These are phyloP conservation scores for Penicillium italicum DNA, from an alignment of 2,329 filamentous ascomycete genomes.

Conservation along the genomic window DNA sequence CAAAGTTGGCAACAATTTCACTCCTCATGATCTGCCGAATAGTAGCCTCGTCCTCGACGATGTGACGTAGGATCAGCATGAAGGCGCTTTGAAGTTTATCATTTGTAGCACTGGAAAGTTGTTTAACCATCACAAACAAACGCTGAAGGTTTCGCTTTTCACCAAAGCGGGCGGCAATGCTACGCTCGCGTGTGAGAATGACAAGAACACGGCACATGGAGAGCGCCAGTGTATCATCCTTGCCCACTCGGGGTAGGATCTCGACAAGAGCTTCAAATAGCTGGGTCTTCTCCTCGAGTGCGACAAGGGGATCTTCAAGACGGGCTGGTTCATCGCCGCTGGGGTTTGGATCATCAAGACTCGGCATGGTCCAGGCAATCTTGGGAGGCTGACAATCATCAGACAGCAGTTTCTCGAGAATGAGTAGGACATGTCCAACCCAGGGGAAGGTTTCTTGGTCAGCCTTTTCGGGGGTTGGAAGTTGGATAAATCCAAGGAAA, in stretches of 20 bases:
- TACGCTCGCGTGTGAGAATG: constrained; percentile 76
- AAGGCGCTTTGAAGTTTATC: constrained; percentile 71
- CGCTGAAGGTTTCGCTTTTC: constrained; percentile 87
- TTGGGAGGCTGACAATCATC: constrained; percentile 79
- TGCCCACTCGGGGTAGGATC: constrained; percentile 79
- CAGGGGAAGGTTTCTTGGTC: constrained; percentile 81
- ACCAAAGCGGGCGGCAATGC: constrained; percentile 70
- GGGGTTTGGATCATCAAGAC: constrained; percentile 44
- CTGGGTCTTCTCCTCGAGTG: constrained; percentile 61
- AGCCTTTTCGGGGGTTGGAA: constrained; percentile 57
- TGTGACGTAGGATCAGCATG: constrained; percentile 83
- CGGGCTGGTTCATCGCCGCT: constrained; percentile 56
- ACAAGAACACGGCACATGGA: constrained; percentile 80
- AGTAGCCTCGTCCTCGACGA: constrained; percentile 89
- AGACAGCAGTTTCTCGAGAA: constrained; percentile 84
- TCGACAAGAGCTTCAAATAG: constrained; percentile 77
- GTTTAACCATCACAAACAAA: constrained; percentile 92
- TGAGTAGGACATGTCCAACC: constrained; percentile 84
- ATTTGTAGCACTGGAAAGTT: constrained; percentile 75
- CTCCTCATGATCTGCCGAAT: constrained; percentile 87
- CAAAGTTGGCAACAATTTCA: constrained; percentile 78
- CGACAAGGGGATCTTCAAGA: constrained; percentile 60
- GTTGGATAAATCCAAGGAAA: constrained; percentile 74
- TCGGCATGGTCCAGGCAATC: constrained; percentile 65
- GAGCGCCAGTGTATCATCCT: constrained; percentile 78